A percentile compares a stretch with the other conserved stretches of the same genome.
Conservation (phyloP, 2,329 filamentous ascomycete species). For the Alternaria arbusti region DNA sequence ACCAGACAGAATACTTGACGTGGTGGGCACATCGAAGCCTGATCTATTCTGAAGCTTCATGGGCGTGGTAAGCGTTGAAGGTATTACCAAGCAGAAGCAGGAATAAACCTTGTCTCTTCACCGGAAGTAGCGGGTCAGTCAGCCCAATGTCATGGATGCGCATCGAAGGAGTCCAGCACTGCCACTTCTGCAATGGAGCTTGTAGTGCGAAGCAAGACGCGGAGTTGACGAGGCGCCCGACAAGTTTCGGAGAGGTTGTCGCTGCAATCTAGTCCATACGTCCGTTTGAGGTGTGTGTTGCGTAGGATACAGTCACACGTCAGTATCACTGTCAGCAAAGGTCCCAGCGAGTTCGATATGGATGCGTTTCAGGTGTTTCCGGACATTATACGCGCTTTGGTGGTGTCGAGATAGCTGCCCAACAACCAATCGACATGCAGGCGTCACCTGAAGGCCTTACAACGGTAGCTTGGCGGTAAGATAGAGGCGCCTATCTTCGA, state of each 20-base stretch:
- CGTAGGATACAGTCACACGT: background rate
- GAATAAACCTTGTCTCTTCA: background rate
- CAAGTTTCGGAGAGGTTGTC: background rate
- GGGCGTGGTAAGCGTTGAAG: background rate
- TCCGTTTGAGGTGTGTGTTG: background rate
- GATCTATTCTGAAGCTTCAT: background rate
- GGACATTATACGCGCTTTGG: background rate
- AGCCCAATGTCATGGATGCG: background rate
- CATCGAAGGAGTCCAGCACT: background rate
- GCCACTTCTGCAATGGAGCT: background rate
- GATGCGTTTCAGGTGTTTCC: background rate
- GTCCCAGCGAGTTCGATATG: background rate
- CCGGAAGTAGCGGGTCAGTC: background rate
- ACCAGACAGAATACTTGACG: background rate
- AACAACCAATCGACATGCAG: background rate
- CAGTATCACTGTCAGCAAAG: background rate
- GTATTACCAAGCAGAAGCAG: background rate
- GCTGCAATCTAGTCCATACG: background rate
- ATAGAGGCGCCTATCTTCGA: background rate
- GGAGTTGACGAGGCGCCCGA: background rate
- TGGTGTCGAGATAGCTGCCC: background rate
- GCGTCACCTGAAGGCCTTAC: background rate
- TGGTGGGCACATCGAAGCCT: background rate
- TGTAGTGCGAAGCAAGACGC: background rate
- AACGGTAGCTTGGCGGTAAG: background rate